Conservation (phyloP, 495 filamentous ascomycete species). For the Xylaria palmicola region DNA sequence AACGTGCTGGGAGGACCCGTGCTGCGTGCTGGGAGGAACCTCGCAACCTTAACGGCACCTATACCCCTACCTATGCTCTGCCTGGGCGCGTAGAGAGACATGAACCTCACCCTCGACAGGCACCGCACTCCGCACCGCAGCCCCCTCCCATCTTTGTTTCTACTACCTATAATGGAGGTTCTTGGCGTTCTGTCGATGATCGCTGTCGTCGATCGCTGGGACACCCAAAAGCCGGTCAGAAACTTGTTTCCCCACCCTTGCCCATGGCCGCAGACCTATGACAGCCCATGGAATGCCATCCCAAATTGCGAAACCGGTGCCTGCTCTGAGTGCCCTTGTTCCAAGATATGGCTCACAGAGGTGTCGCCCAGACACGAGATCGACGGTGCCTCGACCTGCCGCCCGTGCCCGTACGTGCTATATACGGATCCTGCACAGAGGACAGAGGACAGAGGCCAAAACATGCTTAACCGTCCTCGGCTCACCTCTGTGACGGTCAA, state of each 20-base stretch:
- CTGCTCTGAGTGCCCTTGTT: background rate
- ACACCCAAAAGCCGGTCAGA: constrained; percentile 2
- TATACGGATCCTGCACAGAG: too few relatives aligned
- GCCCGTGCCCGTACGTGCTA: background rate
- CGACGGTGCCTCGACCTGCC: constrained; percentile 10
- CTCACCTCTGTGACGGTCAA: constrained; percentile 29
- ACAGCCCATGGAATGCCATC: constrained; percentile 15
- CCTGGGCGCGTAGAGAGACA: background rate
- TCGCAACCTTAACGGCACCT: background rate
- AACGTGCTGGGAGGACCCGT: background rate
- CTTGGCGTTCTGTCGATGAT: constrained; percentile 17
- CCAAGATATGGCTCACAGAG: constrained; percentile 4
- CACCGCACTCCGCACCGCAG: background rate
- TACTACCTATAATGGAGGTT: background rate
- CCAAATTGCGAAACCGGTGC: constrained; percentile 27
- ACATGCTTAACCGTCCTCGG: constrained; percentile 16
- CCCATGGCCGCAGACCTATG: background rate
- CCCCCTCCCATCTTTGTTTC: constrained; percentile 1
- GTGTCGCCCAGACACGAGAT: constrained; percentile 11
- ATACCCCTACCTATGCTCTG: too few relatives aligned
- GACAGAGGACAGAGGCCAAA: background rate
- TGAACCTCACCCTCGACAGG: background rate
- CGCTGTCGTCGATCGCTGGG: constrained; percentile 8
- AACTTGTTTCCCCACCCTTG: constrained; percentile 4
- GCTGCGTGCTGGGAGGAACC: background rate